phyloP scores from a whole-genome alignment of 208 protist species.

The Wallacemonas sp. region DNA sequence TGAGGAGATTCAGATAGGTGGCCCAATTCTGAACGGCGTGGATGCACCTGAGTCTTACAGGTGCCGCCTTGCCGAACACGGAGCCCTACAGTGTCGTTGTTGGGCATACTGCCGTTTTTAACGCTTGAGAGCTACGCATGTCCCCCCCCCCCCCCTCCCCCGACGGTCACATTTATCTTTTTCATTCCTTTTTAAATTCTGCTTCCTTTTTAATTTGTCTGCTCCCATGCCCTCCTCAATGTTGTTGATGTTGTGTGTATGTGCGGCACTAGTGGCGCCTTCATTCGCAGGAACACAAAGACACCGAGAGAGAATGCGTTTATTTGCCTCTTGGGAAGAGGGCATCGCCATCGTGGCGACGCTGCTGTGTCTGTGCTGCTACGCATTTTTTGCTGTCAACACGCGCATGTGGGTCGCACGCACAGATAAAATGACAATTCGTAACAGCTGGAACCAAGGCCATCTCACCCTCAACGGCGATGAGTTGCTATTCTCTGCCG shows the following conservation, averaged over 20 bases:
- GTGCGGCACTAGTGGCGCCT: too few relatives aligned
- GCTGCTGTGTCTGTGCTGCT: not conserved
- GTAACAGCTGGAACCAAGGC: not conserved
- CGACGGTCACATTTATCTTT: not conserved
- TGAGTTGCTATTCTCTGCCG: not conserved
- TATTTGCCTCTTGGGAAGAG: not conserved
- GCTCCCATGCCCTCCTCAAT: not conserved
- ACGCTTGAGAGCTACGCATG: too few relatives aligned
- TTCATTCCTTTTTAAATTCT: not conserved
- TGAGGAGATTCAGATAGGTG: too few relatives aligned
- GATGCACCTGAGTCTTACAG: too few relatives aligned
- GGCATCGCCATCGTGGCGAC: not conserved
- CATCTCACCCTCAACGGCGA: not conserved
- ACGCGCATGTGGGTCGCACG: constrained; percentile 9
- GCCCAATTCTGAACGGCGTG: too few relatives aligned
- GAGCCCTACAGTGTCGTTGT: too few relatives aligned
- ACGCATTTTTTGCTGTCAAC: constrained; percentile 1
- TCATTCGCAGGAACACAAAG: too few relatives aligned
- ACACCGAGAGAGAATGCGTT: not conserved
- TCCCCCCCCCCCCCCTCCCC: too few relatives aligned
- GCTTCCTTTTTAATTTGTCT: not conserved
- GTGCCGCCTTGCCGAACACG: too few relatives aligned
- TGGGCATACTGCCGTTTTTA: too few relatives aligned
- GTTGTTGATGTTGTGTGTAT: too few relatives aligned
- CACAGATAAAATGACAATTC: not conserved